Evolutionary conservation across 495 filamentous ascomycete species (phyloP), one percentile per base, ranked within the genome.

Genomic region (Xylaria sp.): DNA sequence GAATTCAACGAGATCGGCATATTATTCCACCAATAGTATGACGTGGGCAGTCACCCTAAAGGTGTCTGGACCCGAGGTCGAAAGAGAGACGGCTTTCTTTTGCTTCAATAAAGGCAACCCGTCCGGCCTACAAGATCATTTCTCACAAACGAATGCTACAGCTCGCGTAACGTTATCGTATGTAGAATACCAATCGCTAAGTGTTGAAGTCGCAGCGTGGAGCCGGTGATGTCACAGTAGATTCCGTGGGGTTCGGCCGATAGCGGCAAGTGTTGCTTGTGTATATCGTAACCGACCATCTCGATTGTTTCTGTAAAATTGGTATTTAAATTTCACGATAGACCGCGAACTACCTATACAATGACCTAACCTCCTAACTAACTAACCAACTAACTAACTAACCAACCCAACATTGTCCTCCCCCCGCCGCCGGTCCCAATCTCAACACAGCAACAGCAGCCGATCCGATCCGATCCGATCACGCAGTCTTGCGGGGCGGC

Each of bases 11-110:
- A 14, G 52, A 48, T n/a, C 53, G 24, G 15, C 21, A 44, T n/a
- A 63, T 35, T 70, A 63, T 43, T 66, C 69, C 69, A 71, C 69
- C 69, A 71, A 63, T 71, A 33, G 63, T 26, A 58, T 40, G 4
- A 15, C 50, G 44, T 7, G 19, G 11, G 19, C 14, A 33, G 21
- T n/a, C n/a, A 7, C 12, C 5, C 17, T 8, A 31, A n/a, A n/a
- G n/a, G n/a, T n/a, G n/a, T n/a, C n/a, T n/a, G 37, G 12, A n/a
- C n/a, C 21, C 52, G 15, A 58, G 52, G 31, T 50, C 12, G 15
- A 55, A 24, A 41, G 29, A 55, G 48, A 53, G 37, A 43, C 33
- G 14, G 19, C 12, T 11, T 53, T 8, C 35, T 26, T 33, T n/a
- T 19, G 14, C 37, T 53, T 12, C 1, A 14, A 35, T 48, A 14